phyloP scores from a whole-genome alignment of 495 filamentous ascomycete genomes.

The Aspergillus asperescens region DNA sequence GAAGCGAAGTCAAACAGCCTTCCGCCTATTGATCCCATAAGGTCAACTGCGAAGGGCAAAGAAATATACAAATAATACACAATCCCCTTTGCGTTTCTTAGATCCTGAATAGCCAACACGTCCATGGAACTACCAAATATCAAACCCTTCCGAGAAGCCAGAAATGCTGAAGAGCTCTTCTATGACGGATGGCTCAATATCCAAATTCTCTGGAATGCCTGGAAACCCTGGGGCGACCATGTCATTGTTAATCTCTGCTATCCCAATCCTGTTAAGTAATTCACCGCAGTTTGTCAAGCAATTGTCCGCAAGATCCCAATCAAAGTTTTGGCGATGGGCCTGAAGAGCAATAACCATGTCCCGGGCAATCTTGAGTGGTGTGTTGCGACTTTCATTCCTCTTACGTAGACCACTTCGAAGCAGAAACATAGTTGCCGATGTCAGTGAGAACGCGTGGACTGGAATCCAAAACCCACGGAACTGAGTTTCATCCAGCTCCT shows the following conservation, averaged over 20 bases:
- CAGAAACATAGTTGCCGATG: constrained; percentile 29
- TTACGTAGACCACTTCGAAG: constrained; percentile 22
- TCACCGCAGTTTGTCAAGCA: constrained; percentile 28
- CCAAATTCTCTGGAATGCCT: neutral
- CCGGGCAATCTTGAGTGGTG: constrained; percentile 1
- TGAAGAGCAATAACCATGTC: constrained; percentile 21
- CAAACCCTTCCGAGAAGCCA: constrained; percentile 1
- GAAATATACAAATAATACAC: no score
- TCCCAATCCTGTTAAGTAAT: constrained; percentile 22
- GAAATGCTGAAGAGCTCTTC: constrained; percentile 4
- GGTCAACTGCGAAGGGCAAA: no score
- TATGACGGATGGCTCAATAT: neutral
- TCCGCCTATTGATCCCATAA: no score
- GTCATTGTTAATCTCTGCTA: neutral
- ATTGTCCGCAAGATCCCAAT: constrained; percentile 31
- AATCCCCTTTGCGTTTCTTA: no score
- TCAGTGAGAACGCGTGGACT: constrained; percentile 26
- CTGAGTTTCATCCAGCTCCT: constrained; percentile 25
- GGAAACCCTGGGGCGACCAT: neutral
- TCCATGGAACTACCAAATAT: neutral
- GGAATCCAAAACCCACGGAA: constrained; percentile 35
- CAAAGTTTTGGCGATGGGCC: constrained; percentile 20
- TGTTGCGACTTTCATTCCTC: neutral
- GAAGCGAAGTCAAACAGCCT: no score
- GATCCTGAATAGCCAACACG: no score